Conservation (phyloP, 2,329 filamentous ascomycete species). For the Coniochaeta hoffmannii region DNA sequence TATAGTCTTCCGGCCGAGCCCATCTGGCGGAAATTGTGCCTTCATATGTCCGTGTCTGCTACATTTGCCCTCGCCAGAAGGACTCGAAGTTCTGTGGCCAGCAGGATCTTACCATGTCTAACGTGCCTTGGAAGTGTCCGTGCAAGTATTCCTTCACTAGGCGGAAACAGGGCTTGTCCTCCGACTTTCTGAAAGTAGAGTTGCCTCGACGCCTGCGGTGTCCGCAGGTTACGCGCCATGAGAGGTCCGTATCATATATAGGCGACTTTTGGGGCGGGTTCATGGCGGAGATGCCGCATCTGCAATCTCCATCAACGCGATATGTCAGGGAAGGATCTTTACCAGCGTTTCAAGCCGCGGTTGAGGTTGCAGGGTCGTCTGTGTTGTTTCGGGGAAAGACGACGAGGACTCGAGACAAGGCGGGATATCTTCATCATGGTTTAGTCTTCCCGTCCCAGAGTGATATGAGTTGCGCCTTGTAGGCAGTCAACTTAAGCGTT, state of each 20-base stretch:
- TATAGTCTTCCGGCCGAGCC: neutral
- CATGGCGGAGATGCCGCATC: neutral
- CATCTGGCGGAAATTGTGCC: neutral
- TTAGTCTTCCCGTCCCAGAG: neutral
- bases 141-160: neutral
- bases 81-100: neutral
- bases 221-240: neutral
- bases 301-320: neutral
- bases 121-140: neutral
- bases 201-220: neutral
- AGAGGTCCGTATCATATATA: neutral
- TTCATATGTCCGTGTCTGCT: neutral
- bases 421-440: neutral
- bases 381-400: neutral
- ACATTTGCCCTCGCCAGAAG: neutral
- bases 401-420: neutral
- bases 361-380: neutral
- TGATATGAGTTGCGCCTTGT: neutral
- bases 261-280: neutral
- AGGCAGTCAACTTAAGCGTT: neutral
- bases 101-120: neutral
- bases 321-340: neutral
- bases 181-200: neutral
- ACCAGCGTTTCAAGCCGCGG: neutral
- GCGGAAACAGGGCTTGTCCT: neutral